Base-by-base conservation (phyloP, 2,329 filamentous ascomycete genomes). In the Ilyonectria robusta region DNA sequence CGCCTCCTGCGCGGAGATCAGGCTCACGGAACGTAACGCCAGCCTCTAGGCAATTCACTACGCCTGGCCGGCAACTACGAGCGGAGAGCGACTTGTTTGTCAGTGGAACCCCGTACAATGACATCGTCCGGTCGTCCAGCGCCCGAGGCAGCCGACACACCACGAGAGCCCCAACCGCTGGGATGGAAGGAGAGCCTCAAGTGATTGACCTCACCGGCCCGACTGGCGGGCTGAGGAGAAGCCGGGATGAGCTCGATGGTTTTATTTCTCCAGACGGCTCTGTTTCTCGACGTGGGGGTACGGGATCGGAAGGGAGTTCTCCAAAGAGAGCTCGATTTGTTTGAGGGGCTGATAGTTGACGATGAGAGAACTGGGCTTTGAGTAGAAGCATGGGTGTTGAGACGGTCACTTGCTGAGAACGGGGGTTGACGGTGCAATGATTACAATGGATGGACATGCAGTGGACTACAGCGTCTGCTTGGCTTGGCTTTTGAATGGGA, bases 1-100 rank as follows among this genome's bases (percentile, higher is more conserved):
- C 26, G 26, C 26, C 26, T 26, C 26, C 26, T 26, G 26, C 5
- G 26, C 26, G 26, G 4, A 26, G 4, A 26, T 6, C 26, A 26
- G 4, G 26, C 26, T 26, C 26, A 6, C 26, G 26, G 5, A 26
- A 26, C 1, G 5, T 4, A 26, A 26, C 26, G 1, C 26, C 26
- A 26, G 26, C 26, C 26, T 26, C 26, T 26, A 6, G 26, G 26
- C 26, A 6, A 26, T 26, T 26, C 26, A 6, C 6, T 6, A 62
- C 72, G 13, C 59, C 69, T 0, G 19, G 1, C 3, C 60, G 59
- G 9, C 47, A 63, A 3, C 33, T 7, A 15, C 59, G 71, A 4
- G 65, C 59, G n/a, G 69, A 74, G 29, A 73, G 70, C 56, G 48
- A 29, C 35, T 35, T 75, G 10, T 74, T 75, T n/a, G 15, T 35